Percentiles rank a stretch among this genome's conserved stretches.
Conservation (phyloP, 2,329 filamentous ascomycete species). For the Fusarium hostae region DNA sequence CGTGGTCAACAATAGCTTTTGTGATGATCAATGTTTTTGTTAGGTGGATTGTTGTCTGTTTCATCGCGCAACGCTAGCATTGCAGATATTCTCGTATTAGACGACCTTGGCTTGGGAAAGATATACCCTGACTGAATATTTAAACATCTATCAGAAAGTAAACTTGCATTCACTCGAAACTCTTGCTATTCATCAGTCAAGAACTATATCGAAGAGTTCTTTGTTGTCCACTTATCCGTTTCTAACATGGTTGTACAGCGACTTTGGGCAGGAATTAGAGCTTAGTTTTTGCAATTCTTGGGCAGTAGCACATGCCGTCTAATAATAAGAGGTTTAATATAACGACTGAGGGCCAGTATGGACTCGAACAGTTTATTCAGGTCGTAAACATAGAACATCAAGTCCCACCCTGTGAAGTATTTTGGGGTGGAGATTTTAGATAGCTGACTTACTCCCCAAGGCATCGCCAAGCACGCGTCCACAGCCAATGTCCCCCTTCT, state of each 20-base stretch:
- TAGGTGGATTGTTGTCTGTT: not conserved
- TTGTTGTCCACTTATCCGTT: not conserved
- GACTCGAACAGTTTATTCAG: accelerated
- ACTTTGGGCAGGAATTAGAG: not conserved
- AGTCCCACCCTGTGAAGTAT: not conserved
- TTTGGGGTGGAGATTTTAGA: not conserved
- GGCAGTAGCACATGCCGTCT: not conserved
- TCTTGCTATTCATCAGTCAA: accelerated
- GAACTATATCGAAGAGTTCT: not conserved
- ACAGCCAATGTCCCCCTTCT: not conserved
- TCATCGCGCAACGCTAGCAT: not conserved
- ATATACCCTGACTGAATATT: not conserved
- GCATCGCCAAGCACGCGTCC: not conserved
- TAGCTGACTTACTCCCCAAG: not conserved
- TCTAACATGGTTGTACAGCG: not conserved
- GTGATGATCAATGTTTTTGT: not conserved
- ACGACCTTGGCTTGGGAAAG: too few species aligned
- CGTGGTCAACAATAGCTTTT: accelerated
- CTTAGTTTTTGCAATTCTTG: not conserved
- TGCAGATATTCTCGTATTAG: too few species aligned
- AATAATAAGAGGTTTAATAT: not conserved
- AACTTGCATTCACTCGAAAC: not conserved
- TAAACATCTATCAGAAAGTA: not conserved
- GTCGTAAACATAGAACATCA: not conserved
- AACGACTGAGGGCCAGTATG: accelerated